These are phyloP conservation scores for Podila clonocystis DNA, from an alignment of 192 early-diverging fungal genomes.

Conservation along the genomic window DNA sequence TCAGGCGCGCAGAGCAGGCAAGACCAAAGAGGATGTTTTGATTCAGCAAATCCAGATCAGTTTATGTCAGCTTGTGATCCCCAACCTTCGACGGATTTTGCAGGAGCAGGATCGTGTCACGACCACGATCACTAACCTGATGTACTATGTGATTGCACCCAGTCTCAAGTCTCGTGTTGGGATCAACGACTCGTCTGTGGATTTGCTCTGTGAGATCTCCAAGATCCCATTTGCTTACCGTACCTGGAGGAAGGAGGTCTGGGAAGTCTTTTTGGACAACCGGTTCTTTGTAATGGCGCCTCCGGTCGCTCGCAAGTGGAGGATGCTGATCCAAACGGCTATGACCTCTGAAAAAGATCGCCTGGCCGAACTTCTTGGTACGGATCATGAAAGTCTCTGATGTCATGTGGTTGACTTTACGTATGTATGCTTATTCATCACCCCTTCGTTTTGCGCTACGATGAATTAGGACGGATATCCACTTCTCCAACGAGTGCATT, in stretches of 20 bases:
- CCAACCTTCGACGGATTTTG: slow-evolving; percentile 73
- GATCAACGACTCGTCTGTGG: slow-evolving; percentile 58
- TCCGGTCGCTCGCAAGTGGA: slow-evolving; percentile 68
- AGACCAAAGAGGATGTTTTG: slow-evolving; percentile 71
- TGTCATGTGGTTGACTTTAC: not conserved
- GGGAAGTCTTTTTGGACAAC: slow-evolving; percentile 80
- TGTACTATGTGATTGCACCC: slow-evolving; percentile 85
- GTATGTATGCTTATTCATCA: not conserved
- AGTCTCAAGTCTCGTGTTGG: slow-evolving; percentile 62
- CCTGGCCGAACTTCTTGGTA: slow-evolving; percentile 76
- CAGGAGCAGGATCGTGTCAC: slow-evolving; percentile 80
- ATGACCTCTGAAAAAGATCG: slow-evolving; percentile 82
- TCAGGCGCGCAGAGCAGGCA: slow-evolving; percentile 51
- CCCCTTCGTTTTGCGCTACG: not conserved
- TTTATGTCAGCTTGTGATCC: slow-evolving; percentile 69
- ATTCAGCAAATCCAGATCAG: slow-evolving; percentile 65
- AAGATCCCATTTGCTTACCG: slow-evolving; percentile 69
- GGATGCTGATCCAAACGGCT: slow-evolving; percentile 71
- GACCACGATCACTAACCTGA: slow-evolving; percentile 71
- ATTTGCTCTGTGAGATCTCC: slow-evolving; percentile 69
- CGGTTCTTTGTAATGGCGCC: slow-evolving; percentile 75
- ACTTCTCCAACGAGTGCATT: slow-evolving; percentile 74
- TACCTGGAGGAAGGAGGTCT: slow-evolving; percentile 79
- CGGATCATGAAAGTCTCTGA: not conserved
- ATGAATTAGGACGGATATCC: slow-evolving; percentile 68